Evolutionary conservation across 2,329 filamentous ascomycete genomes (phyloP).

Genomic region (Emergomyces africanus): DNA sequence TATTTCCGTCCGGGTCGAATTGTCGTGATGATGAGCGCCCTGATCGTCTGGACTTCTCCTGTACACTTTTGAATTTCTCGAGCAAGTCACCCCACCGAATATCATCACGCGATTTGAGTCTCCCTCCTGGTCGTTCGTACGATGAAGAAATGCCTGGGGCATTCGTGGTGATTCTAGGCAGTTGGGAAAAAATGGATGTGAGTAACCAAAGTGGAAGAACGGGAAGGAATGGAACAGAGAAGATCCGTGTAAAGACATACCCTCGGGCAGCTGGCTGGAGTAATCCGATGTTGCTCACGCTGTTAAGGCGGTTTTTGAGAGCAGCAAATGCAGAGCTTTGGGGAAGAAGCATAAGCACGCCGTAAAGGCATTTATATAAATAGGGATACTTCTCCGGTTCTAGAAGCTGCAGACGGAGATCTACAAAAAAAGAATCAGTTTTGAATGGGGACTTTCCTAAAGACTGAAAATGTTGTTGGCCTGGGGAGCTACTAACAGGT

Average conservation of each 20-base stretch:
- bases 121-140: conserved; percentile 50
- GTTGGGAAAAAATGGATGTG: background rate
- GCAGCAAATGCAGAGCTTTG: conserved; percentile 96
- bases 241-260: conserved; percentile 42
- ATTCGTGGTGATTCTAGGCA: background rate
- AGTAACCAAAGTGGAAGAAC: background rate
- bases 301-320: conserved; percentile 90
- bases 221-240: background rate
- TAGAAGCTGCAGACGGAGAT: conserved; percentile 83
- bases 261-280: conserved; percentile 68
- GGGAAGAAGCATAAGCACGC: conserved; percentile 92
- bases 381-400: conserved; percentile 93
- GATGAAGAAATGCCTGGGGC: conserved; percentile 22
- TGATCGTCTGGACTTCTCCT: conserved; percentile 67
- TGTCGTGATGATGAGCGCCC: conserved; percentile 41
- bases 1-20: conserved; percentile 39
- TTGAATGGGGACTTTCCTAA: conserved; percentile 6
- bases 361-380: conserved; percentile 95
- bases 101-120: conserved; percentile 72
- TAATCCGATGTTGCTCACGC: conserved; percentile 92
- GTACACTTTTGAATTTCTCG: conserved; percentile 85
- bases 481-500: conserved; percentile 53
- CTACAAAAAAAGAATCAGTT: conserved; percentile 33
- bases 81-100: conserved; percentile 89
- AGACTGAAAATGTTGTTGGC: background rate